These are phyloP conservation scores for Prototheca cutis DNA, from an alignment of 163 green algal species.

Conservation along the genomic window DNA sequence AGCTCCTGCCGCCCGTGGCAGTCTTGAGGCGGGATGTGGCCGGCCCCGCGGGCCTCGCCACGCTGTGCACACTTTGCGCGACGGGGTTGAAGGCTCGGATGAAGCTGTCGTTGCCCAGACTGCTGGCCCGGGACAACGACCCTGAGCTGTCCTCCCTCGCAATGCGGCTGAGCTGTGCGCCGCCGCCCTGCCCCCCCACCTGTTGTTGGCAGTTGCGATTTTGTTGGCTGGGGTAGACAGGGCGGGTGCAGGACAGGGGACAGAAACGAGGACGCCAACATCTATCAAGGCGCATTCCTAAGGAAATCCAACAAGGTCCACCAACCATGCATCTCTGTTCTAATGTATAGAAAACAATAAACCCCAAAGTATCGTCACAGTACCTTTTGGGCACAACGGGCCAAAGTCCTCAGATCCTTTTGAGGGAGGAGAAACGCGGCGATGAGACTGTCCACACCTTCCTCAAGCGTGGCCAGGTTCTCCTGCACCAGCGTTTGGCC, in stretches of 20 bases:
- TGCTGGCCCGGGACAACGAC: background rate
- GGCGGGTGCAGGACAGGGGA: too few species aligned
- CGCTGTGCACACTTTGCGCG: background rate
- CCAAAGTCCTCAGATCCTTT: constrained; percentile 28
- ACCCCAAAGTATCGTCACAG: background rate
- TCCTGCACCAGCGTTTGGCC: constrained; percentile 38
- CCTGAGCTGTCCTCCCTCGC: too few species aligned
- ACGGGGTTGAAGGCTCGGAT: background rate
- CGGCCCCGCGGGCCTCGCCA: background rate
- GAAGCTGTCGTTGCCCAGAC: background rate
- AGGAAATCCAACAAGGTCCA: too few species aligned
- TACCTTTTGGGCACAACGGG: background rate
- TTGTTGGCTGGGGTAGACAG: too few species aligned
- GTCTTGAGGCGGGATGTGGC: background rate
- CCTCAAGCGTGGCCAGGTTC: constrained; percentile 26
- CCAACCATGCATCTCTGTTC: too few species aligned
- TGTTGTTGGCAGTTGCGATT: too few species aligned
- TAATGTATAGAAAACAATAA: too few species aligned
- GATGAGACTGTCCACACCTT: constrained; percentile 33
- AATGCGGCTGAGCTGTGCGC: too few species aligned
- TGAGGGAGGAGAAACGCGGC: constrained; percentile 37
- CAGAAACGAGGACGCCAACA: too few species aligned
- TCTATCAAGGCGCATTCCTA: too few species aligned
- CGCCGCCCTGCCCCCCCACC: too few species aligned
- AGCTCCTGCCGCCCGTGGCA: too few species aligned